These are phyloP conservation scores for Phalaenopsis equestris DNA, from an alignment of 106 monocot genomes.

Conservation along the genomic window DNA sequence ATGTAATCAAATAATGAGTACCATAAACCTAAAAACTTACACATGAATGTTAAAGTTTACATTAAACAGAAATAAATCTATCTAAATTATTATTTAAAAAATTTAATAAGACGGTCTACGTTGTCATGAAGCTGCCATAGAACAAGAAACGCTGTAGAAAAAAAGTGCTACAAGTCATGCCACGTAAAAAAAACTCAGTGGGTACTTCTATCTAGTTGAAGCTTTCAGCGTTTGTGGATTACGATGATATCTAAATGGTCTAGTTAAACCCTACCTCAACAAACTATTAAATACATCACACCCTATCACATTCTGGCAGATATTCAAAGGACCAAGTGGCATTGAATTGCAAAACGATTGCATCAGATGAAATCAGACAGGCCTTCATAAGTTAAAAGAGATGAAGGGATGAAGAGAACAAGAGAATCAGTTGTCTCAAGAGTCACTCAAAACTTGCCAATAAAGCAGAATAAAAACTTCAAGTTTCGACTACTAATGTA, in stretches of 20 bases:
- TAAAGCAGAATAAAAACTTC: not conserved
- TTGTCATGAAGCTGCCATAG: not conserved
- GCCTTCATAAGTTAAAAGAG: not conserved
- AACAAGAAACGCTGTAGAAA: not conserved
- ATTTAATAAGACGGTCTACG: not conserved
- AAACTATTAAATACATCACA: not conserved
- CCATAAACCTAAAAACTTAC: not conserved
- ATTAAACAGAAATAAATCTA: not conserved
- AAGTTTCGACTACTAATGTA: not conserved
- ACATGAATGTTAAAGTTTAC: not conserved
- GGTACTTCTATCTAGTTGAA: not conserved
- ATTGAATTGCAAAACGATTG: not conserved
- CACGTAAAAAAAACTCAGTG: not conserved
- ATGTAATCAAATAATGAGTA: not conserved
- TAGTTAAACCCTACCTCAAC: not conserved
- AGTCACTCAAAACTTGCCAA: not conserved
- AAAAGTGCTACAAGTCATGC: not conserved
- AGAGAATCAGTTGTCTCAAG: not conserved
- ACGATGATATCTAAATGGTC: not conserved
- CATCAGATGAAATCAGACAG: not conserved
- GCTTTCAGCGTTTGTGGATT: not conserved
- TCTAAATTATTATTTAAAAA: not conserved
- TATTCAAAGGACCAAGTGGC: not conserved
- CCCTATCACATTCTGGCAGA: not conserved
- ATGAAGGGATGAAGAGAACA: not conserved